Evolutionary conservation across 805 yeast species (phyloP), one percentile per base, ranked within the genome.

Genomic region (Kodamaea kaohsiungensis): DNA sequence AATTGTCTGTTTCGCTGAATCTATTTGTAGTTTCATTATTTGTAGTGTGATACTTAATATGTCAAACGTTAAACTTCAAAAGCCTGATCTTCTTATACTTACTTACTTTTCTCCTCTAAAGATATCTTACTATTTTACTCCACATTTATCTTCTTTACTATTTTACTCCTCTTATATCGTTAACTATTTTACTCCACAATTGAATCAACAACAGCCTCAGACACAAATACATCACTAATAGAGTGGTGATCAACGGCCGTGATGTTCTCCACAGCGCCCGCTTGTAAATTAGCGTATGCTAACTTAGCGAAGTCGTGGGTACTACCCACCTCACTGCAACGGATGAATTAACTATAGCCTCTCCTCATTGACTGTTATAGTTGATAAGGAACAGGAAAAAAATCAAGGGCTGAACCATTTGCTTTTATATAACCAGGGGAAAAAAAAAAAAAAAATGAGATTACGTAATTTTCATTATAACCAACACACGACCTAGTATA

Each of bases 341-440:
- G 76, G 80, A 68, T 67, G 70, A 64, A 53, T 60, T 43, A 63
- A 62, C 64, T 67, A 56, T 64, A 71, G 73, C 72, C 79, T 70
- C 61, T 78, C 83, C 68, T 81, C 83, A 78, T 77, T 71, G 83
- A 77, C 83, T 80, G 83, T 76, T 71, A 77, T 80, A 80, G 84
- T 79, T 80, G 84, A 77, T 78, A 62, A 64, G 56, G 77, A 73
- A 48, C 12, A 15, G 25, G 25, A 22, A 22, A 22, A 18, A 12
- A n/a, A n/a, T n/a, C n/a, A 8, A 43, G 12, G 35, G 38, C 18
- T 25, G 18, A 25, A 16, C 15, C 8, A n/a, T 33, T 2, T 7
- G n/a, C 18, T 39, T 37, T 16, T 38, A 47, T 22, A 17, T 4
- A 10, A 8, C 6, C 25, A 22, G n/a, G n/a, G n/a, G n/a, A 22